A percentile compares a stretch with the other conserved stretches of the same genome.
These are phyloP conservation scores for Myochromella boudieri DNA, from an alignment of 768 basidiomycete genomes.

Conservation along the genomic window DNA sequence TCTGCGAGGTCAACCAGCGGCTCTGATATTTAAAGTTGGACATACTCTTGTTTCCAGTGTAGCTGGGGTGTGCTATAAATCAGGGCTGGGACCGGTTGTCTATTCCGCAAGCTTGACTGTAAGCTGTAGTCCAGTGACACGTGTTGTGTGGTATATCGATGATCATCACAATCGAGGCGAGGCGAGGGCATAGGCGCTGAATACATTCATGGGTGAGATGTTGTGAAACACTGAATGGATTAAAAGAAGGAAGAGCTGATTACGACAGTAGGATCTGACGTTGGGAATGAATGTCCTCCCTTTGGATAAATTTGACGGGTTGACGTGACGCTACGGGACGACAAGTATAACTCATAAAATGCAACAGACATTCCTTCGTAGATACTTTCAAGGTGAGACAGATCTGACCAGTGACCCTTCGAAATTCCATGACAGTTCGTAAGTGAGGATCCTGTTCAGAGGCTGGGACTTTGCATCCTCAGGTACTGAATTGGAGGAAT, in stretches of 20 bases:
- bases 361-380: conserved; percentile 11
- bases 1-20: too few relatives aligned
- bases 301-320: conserved; percentile 13
- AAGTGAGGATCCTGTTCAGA: too few relatives aligned
- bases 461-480: too few relatives aligned
- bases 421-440: not conserved
- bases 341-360: conserved; percentile 13
- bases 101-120: not conserved
- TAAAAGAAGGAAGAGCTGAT: not conserved
- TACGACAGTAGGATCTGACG: conserved; percentile 9
- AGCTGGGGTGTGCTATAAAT: not conserved
- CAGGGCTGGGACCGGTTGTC: not conserved
- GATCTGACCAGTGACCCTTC: not conserved
- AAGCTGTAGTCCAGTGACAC: not conserved
- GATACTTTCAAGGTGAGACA: conserved; percentile 23
- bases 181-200: conserved; percentile 10
- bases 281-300: conserved; percentile 12
- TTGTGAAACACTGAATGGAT: not conserved
- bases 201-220: conserved; percentile 19
- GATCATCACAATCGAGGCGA: conserved; percentile 4
- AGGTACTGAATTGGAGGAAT: too few relatives aligned
- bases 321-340: conserved; percentile 18
- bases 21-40: not conserved
- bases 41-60: conserved; percentile 13
- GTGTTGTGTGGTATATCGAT: not conserved